Percentiles rank a stretch among this genome's conserved stretches.
Evolutionary conservation across 495 filamentous ascomycete genomes (phyloP).

Genomic region (Chaetomium cochliodes): DNA sequence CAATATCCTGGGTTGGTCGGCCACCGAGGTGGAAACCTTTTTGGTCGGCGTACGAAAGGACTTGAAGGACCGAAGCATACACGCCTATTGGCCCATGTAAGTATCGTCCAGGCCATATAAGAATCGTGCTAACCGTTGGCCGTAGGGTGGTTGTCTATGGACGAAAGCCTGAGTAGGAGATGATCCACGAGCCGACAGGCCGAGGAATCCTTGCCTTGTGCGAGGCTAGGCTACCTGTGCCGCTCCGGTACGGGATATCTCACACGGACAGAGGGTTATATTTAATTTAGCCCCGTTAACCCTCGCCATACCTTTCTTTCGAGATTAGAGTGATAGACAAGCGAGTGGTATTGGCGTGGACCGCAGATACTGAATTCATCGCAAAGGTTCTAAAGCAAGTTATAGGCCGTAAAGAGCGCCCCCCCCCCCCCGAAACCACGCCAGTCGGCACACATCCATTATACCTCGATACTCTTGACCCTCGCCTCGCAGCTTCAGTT

Average conservation of each 20-base stretch:
- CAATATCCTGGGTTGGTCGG: conserved; percentile 25
- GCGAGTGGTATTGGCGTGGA: not conserved
- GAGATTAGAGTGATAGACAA: not conserved
- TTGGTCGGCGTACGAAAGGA: conserved; percentile 28
- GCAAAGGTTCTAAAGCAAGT: not conserved
- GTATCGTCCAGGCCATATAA: not conserved
- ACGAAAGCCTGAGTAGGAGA: not conserved
- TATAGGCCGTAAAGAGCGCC: not conserved
- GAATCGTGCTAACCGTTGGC: not conserved
- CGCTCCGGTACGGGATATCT: too few species aligned
- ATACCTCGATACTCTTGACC: not conserved
- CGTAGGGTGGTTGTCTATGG: not conserved
- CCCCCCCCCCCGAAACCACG: not conserved
- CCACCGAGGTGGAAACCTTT: conserved; percentile 27
- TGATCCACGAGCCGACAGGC: not conserved
- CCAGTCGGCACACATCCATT: too few species aligned
- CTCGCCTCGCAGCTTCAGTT: not conserved
- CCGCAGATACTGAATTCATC: not conserved
- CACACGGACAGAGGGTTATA: too few species aligned
- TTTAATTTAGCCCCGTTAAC: too few species aligned
- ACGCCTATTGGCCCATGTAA: conserved; percentile 29
- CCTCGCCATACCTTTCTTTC: not conserved
- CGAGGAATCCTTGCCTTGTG: too few species aligned
- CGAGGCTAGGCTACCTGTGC: too few species aligned
- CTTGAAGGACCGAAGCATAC: conserved; percentile 25